Percentiles rank a stretch among this genome's conserved stretches.
Conservation (phyloP, 164 flowering plant genomes). For the Magnolia kwangsiensis region DNA sequence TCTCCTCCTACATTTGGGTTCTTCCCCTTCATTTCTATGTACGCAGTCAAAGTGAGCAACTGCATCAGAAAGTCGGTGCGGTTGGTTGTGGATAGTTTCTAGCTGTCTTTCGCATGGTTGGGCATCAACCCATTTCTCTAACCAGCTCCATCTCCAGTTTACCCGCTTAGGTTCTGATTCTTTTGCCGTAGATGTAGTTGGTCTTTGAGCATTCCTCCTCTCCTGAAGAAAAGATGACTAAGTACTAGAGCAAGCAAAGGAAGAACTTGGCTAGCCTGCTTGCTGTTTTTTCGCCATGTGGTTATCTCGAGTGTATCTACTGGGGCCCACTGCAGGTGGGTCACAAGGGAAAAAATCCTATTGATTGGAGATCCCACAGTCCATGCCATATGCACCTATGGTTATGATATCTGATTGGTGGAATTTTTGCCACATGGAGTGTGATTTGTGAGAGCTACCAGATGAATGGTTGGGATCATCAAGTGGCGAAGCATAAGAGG, state of each 20-base stretch:
- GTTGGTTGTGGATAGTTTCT: conserved; percentile 10
- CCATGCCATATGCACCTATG: no score
- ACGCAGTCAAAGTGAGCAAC: conserved; percentile 19
- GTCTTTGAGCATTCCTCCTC: conserved; percentile 30
- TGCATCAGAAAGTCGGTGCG: conserved; percentile 23
- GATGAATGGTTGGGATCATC: no score
- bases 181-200: conserved; percentile 14
- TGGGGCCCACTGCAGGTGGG: not conserved
- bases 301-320: not conserved
- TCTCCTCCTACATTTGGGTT: conserved; percentile 17
- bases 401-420: no score
- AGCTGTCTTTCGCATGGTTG: conserved; percentile 36
- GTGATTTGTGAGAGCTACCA: no score
- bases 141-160: conserved; percentile 50
- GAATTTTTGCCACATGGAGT: no score
- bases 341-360: not conserved
- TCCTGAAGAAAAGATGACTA: conserved; percentile 18
- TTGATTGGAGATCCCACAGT: not conserved
- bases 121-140: conserved; percentile 70
- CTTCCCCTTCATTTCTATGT: conserved; percentile 18
- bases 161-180: conserved; percentile 40
- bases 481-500: no score
- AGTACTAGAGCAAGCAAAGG: not conserved
- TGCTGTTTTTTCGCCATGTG: no score
- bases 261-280: not conserved